Percentiles rank a stretch among this genome's conserved stretches.
Conservation (phyloP, 1,284 basidiomycete genomes). For the Puccinia triticina region DNA sequence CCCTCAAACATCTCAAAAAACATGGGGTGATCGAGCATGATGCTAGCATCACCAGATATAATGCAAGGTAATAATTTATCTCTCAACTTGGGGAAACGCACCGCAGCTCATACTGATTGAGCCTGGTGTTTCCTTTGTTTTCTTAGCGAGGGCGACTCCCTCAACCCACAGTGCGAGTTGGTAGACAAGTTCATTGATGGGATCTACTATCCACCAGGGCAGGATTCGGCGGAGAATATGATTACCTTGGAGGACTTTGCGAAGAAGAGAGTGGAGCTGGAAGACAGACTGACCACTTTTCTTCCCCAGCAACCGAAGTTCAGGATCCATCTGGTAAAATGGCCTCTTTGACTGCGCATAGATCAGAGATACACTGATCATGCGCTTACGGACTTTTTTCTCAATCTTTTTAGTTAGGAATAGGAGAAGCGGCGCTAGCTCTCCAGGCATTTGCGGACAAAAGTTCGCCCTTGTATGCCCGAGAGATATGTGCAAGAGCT, state of each 20-base stretch:
- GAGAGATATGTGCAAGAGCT: slow-evolving; percentile 23
- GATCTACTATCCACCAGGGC: neutral
- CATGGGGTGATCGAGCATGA: slow-evolving; percentile 48
- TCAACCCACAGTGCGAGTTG: slow-evolving; percentile 26
- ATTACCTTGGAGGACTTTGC: slow-evolving; percentile 40
- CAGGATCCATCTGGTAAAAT: slow-evolving; percentile 33
- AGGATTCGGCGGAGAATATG: slow-evolving; percentile 26
- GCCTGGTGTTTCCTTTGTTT: no score
- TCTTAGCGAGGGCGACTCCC: slow-evolving; percentile 38
- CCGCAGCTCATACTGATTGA: no score
- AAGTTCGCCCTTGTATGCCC: neutral
- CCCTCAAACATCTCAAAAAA: slow-evolving; percentile 13
- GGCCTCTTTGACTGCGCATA: no score
- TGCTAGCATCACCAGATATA: slow-evolving; percentile 41
- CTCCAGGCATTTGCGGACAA: slow-evolving; percentile 35
- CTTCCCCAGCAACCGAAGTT: slow-evolving; percentile 35
- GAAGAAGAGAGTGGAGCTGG: slow-evolving; percentile 24
- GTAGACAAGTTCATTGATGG: slow-evolving; percentile 33
- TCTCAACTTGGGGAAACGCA: no score
- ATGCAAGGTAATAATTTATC: slow-evolving; percentile 34
- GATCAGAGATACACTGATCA: no score
- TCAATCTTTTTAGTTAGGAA: slow-evolving; percentile 12
- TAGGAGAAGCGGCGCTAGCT: slow-evolving; percentile 42
- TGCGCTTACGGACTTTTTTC: no score
- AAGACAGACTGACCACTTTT: slow-evolving; percentile 13